Conservation (phyloP, 495 filamentous ascomycete species). For the Apodospora peruviana region DNA sequence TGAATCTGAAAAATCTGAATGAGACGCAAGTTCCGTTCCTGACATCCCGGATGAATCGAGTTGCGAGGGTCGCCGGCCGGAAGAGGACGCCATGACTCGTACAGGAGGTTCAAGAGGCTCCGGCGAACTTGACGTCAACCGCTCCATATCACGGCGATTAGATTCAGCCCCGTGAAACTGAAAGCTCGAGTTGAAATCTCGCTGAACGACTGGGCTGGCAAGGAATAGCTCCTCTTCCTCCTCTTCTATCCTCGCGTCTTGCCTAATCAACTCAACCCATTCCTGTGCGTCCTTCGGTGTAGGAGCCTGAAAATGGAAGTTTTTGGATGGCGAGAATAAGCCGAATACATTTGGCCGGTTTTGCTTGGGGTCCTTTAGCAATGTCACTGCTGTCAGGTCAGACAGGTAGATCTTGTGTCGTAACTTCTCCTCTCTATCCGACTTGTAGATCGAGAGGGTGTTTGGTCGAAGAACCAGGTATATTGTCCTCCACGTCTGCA, state of each 20-base stretch:
- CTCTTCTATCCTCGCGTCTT: slow-evolving; percentile 75
- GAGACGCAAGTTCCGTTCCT: slow-evolving; percentile 79
- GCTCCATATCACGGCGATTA: slow-evolving; percentile 10
- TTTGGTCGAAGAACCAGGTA: slow-evolving; percentile 91
- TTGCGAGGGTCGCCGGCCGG: slow-evolving; percentile 42
- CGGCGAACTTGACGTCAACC: slow-evolving; percentile 56
- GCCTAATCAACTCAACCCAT: slow-evolving; percentile 80
- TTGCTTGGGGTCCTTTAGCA: slow-evolving; percentile 81
- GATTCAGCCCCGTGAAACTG: not conserved
- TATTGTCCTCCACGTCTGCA: slow-evolving; percentile 77
- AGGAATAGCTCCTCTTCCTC: slow-evolving; percentile 77
- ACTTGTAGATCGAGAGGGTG: slow-evolving; percentile 91
- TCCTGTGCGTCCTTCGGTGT: slow-evolving; percentile 70
- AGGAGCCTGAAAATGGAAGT: slow-evolving; percentile 79
- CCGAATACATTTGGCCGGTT: slow-evolving; percentile 79
- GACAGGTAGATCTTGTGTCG: slow-evolving; percentile 80
- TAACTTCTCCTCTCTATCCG: slow-evolving; percentile 81
- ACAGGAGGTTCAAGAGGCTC: slow-evolving; percentile 43
- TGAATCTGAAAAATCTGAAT: slow-evolving; percentile 85
- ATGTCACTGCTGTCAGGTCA: slow-evolving; percentile 84
- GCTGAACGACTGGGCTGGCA: slow-evolving; percentile 48
- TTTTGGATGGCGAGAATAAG: slow-evolving; percentile 85
- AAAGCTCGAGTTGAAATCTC: slow-evolving; percentile 25
- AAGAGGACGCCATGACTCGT: slow-evolving; percentile 24
- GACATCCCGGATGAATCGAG: slow-evolving; percentile 68